phyloP scores from a whole-genome alignment of 2,329 filamentous ascomycete genomes.

The Ceratocystis diversiconidia region DNA sequence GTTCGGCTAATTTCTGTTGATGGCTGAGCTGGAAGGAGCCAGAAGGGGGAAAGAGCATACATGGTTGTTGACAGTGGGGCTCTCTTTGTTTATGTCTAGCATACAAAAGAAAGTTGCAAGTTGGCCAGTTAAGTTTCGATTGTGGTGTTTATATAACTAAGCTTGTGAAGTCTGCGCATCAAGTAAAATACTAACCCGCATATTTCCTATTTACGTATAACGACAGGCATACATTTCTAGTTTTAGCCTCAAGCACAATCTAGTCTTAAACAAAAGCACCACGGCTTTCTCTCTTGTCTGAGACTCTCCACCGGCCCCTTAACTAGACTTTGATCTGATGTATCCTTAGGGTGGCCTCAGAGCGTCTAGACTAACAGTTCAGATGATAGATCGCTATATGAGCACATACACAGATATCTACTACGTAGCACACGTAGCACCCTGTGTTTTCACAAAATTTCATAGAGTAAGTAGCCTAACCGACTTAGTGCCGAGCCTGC shows the following conservation, averaged over 20 bases:
- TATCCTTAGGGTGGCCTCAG: neutral
- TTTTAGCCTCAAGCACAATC: neutral
- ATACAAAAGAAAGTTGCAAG: neutral
- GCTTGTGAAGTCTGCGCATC: no score
- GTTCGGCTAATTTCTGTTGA: slow-evolving; percentile 5
- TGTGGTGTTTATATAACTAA: no score
- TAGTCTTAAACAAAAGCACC: neutral
- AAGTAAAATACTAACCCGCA: no score
- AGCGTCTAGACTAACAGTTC: neutral
- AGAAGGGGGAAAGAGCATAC: neutral
- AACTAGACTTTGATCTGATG: neutral
- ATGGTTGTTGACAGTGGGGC: neutral
- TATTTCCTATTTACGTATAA: no score
- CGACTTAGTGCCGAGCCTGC: no score
- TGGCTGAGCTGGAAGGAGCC: neutral
- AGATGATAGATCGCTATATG: neutral
- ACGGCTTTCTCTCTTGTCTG: neutral
- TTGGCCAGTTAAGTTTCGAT: neutral
- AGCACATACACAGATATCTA: neutral
- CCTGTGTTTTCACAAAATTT: neutral
- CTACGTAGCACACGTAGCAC: neutral
- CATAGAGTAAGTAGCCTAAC: no score
- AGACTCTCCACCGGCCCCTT: neutral
- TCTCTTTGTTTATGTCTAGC: neutral
- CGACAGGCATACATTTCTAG: neutral